phyloP scores from a whole-genome alignment of 345 rosid genomes.

The Gossypium bickii region DNA sequence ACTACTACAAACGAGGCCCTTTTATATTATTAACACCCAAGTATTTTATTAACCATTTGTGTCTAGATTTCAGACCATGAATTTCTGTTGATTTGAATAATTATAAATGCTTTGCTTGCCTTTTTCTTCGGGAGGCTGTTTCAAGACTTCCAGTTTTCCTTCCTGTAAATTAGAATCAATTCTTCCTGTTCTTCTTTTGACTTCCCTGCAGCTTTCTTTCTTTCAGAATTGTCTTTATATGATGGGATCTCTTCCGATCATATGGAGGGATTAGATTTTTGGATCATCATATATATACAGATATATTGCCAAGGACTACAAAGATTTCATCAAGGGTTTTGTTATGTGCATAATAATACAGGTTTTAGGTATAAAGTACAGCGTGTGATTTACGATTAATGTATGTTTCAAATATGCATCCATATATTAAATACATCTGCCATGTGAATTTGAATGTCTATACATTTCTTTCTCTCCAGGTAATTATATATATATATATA shows the following conservation, averaged over 20 bases:
- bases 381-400: too few relatives aligned
- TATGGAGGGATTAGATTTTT: too few relatives aligned
- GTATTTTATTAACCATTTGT: neutral
- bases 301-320: neutral
- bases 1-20: neutral
- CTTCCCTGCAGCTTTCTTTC: neutral
- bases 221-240: neutral
- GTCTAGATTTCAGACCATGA: neutral
- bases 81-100: neutral
- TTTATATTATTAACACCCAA: neutral
- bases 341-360: neutral
- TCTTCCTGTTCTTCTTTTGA: neutral
- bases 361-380: too few relatives aligned
- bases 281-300: too few relatives aligned
- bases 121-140: neutral
- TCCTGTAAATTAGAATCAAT: neutral
- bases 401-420: neutral
- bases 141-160: neutral
- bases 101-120: neutral
- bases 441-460: constrained; percentile 2
- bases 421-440: neutral
- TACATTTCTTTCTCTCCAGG: neutral
- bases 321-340: neutral
- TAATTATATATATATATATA: neutral
- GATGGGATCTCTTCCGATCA: too few relatives aligned